Base-by-base conservation (phyloP, 2,329 filamentous ascomycete species). In the Penicillium sp. region DNA sequence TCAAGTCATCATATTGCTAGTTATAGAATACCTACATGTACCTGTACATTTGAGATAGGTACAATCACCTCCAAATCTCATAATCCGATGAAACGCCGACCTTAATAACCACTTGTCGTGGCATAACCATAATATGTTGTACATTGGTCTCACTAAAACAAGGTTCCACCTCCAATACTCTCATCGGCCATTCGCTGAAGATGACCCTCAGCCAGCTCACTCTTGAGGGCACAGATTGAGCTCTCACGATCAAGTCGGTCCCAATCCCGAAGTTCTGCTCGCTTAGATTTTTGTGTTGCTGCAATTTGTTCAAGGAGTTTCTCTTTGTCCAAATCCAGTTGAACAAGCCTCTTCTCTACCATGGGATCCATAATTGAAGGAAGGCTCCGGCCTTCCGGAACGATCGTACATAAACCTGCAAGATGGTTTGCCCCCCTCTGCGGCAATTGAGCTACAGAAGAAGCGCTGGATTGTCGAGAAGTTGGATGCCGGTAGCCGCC, bases 121-220 rank as follows among this genome's bases (percentile, higher is more conserved):
- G 14, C 18, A 27, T 40, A 78, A 23, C 5, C 23, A 23, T 23
- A 23, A 23, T 23, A 23, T 26, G 26, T 19, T 35, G 39, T 32
- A 32, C 2, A 14, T 11, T 27, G 18, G 6, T 8, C n/a, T 42
- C 14, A 16, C 19, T 50, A 53, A 55, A 78, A 79, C 34, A 71
- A 67, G 23, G 71, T 64, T 11, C 71, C 67, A n/a, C 69, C 69
- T 46, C 72, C 66, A 40, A 73, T 69, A 48, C 73, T 72, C 53
- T 79, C 76, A 55, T 77, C 76, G 13, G 75, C 71, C 66, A 79
- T 74, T 13, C 73, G 65, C 48, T 78, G 75, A 56, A 79, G 59
- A 64, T 78, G 75, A 1, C 73, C 69, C 56, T 80, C 78, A 3
- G 78, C 77, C 47, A 80, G 62, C 51, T 80, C 77, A 57, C 76